These are phyloP conservation scores for Neofusicoccum parvum DNA, from an alignment of 2,329 filamentous ascomycete genomes.

Conservation along the genomic window DNA sequence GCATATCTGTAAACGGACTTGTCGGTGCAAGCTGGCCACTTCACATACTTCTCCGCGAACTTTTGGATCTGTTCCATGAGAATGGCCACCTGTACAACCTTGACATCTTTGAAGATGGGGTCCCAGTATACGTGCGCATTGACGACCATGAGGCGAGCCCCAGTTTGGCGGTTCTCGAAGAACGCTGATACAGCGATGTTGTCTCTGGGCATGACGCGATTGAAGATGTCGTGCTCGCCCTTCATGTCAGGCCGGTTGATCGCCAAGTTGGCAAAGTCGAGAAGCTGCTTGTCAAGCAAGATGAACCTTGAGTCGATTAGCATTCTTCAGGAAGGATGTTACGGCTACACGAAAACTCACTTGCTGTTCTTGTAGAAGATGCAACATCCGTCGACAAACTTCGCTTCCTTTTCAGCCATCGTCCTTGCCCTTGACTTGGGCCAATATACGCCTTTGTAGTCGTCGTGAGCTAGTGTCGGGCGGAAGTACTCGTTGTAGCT, in stretches of 20 bases:
- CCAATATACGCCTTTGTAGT: constrained; percentile 94
- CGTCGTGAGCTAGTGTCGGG: constrained; percentile 79
- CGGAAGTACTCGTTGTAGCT: constrained; percentile 91
- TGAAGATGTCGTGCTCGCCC: constrained; percentile 95
- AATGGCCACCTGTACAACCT: constrained; percentile 93
- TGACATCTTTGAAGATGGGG: constrained; percentile 86
- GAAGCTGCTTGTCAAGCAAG: constrained; percentile 87
- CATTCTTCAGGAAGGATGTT: background rate
- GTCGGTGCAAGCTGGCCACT: constrained; percentile 78
- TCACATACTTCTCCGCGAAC: constrained; percentile 80
- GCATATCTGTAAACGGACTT: constrained; percentile 61
- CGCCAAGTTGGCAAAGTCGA: constrained; percentile 88
- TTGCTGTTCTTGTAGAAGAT: constrained; percentile 97
- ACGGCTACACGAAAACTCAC: constrained; percentile 33
- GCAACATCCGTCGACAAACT: constrained; percentile 91
- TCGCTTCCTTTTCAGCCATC: constrained; percentile 86
- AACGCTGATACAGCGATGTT: constrained; percentile 92
- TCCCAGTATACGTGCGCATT: constrained; percentile 98
- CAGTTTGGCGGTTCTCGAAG: constrained; percentile 87
- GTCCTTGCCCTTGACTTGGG: constrained; percentile 88
- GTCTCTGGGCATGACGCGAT: constrained; percentile 97
- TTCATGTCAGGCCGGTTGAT: constrained; percentile 98
- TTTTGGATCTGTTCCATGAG: constrained; percentile 90
- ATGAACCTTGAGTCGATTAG: constrained; percentile 60
- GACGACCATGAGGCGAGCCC: constrained; percentile 87